A percentile compares a stretch with the other conserved stretches of the same genome.
Evolutionary conservation across 2,329 filamentous ascomycete genomes (phyloP).

Genomic region (Aspergillus costaricaensis): DNA sequence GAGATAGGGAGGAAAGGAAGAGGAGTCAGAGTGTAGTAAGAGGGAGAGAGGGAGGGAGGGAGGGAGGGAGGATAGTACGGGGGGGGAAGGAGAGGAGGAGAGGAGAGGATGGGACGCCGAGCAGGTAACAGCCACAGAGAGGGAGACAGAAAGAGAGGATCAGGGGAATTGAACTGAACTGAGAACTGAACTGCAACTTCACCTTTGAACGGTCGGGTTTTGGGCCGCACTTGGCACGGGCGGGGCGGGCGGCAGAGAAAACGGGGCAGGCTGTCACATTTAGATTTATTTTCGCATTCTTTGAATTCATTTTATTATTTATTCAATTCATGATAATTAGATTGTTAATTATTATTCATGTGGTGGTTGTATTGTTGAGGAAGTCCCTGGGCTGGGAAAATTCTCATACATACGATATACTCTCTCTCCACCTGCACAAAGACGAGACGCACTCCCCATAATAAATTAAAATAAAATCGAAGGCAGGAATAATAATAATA

Average conservation of each 20-base stretch:
- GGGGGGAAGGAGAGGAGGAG: background rate
- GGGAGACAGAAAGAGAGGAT: background rate
- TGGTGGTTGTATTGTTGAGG: too few relatives aligned
- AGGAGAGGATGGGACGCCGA: background rate
- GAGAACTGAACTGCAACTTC: conserved; percentile 10
- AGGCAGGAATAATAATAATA: too few relatives aligned
- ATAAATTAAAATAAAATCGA: too few relatives aligned
- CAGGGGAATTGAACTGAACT: conserved; percentile 9
- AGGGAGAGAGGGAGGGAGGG: background rate
- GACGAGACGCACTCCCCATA: too few relatives aligned
- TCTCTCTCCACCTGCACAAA: too few relatives aligned
- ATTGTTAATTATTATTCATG: too few relatives aligned
- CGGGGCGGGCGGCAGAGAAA: conserved; percentile 15
- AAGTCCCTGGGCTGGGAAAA: too few relatives aligned
- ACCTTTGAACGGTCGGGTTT: conserved; percentile 13
- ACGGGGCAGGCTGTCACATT: conserved; percentile 13
- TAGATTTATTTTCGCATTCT: background rate
- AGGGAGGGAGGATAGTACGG: background rate
- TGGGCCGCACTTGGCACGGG: conserved; percentile 18
- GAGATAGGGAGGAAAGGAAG: background rate
- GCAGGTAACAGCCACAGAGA: too few relatives aligned
- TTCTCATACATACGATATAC: too few relatives aligned
- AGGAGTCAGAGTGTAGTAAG: background rate
- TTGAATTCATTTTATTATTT: too few relatives aligned
- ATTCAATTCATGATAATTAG: too few relatives aligned